Evolutionary conservation across 1,284 basidiomycete genomes (phyloP), one percentile per base, ranked within the genome.

Genomic region (Cutaneotrichosporon spelunceum): DNA sequence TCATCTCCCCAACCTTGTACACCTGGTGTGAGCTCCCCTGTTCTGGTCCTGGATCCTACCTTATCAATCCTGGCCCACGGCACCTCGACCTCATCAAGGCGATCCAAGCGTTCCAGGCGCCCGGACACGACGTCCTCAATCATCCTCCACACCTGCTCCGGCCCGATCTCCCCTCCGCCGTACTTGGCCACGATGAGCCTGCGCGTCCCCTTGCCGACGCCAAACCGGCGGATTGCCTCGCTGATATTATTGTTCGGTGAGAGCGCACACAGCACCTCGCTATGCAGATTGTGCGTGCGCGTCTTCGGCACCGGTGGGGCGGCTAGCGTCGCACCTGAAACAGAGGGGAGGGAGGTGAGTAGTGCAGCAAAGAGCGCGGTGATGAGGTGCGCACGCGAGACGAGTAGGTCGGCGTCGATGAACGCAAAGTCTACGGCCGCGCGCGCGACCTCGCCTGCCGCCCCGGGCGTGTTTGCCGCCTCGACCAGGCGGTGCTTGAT

Each of bases 201-300:
- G 0, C 80, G 83, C n/a, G 85, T 87, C 5, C 74, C 77, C 44
- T 89, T 85, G 0, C 87, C 87, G 4, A 95, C 82, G 5, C 93
- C 93, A 70, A 92, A 93, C 60, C 89, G 84, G 59, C 86, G 83
- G 64, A 96, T 85, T 0, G 89, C 88, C 70, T 96, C 93, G 3
- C 87, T 86, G 59, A 96, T 95, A 74, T 93, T 94, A 69, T 91
- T 90, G 21, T 87, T 89, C 1, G 91, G 90, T 67, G 88, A 90
- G 50, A 96, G 81, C 21, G 84, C 81, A 82, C 88, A 91, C 13
- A 96, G 81, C 56, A 96, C 84, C 75, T 96, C 93, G 0, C 90
- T 91, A 73, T 95, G 76, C 23, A 78, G 57, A 62, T 78, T 78
- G 62, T 78, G 76, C 8, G 74, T 70, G n/a, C 70, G 66, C 0